A percentile compares a stretch with the other conserved stretches of the same genome.
Evolutionary conservation across 148 eudicot species (phyloP).

Genomic region (Talinum fruticosum): DNA sequence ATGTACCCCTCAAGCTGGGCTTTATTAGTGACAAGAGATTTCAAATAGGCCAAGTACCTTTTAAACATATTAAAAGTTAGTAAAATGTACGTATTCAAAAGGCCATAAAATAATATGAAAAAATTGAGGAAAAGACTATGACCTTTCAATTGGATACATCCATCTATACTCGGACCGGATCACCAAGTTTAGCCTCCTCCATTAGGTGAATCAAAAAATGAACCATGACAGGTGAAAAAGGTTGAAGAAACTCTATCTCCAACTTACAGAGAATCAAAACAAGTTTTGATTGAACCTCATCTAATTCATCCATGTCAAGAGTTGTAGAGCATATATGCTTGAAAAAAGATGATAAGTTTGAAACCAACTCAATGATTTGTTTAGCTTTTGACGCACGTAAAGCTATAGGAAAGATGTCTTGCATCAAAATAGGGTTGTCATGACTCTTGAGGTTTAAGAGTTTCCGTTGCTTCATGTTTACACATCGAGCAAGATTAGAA

Average conservation of each 20-base stretch:
- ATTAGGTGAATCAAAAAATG: not conserved
- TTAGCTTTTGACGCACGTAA: too few species aligned
- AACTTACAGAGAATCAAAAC: not conserved
- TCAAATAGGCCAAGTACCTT: not conserved
- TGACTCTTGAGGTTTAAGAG: too few species aligned
- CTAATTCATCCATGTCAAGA: not conserved
- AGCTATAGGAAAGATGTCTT: too few species aligned
- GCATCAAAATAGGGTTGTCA: too few species aligned
- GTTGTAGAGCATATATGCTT: not conserved
- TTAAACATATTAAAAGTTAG: not conserved
- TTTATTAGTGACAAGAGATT: not conserved
- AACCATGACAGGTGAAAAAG: too few species aligned
- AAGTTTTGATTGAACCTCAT: not conserved
- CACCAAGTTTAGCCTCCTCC: not conserved
- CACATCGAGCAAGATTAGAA: too few species aligned
- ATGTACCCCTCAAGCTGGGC: too few species aligned
- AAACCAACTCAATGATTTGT: too few species aligned
- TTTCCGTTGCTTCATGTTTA: too few species aligned
- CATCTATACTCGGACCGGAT: not conserved
- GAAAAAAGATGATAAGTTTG: too few species aligned
- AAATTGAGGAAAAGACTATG: not conserved
- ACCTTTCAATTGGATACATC: constrained; percentile 3
- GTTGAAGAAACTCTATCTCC: not conserved
- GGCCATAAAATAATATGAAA: not conserved
- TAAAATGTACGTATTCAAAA: not conserved